phyloP scores from a whole-genome alignment of 441 rosid species.

The Populus trichocarpa region DNA sequence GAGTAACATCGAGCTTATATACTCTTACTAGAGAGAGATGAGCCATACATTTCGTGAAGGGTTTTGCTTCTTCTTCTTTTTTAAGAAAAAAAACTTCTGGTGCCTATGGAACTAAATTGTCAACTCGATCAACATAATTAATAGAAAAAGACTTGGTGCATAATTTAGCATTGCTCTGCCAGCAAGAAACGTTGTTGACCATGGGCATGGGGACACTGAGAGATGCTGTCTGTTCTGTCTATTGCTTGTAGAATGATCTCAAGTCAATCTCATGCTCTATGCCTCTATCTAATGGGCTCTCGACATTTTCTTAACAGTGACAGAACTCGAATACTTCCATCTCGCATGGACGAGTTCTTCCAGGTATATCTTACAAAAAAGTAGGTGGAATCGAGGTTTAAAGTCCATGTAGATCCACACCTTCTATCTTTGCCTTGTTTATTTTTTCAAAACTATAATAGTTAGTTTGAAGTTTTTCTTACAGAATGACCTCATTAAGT shows the following conservation, averaged over 20 bases:
- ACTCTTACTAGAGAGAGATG: too few relatives aligned
- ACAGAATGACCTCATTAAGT: background rate
- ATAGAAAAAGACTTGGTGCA: background rate
- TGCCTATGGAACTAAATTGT: too few relatives aligned
- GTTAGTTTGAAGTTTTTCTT: background rate
- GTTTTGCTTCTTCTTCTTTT: too few relatives aligned
- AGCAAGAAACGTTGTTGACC: background rate
- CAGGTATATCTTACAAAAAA: background rate
- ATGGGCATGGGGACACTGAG: background rate
- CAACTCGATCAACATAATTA: background rate
- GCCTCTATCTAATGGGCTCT: background rate
- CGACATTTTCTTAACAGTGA: background rate
- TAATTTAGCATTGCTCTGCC: background rate
- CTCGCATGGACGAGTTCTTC: background rate
- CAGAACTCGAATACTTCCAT: background rate
- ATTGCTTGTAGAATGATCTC: background rate
- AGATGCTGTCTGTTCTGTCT: background rate
- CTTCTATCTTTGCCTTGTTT: background rate
- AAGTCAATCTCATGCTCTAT: background rate
- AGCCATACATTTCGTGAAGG: too few relatives aligned
- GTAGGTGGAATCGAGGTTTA: background rate
- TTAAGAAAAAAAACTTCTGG: too few relatives aligned
- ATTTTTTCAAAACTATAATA: background rate
- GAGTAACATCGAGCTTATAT: too few relatives aligned
- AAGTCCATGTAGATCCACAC: background rate